Evolutionary conservation across 495 filamentous ascomycete genomes (phyloP).

Genomic region (Neohortaea acidophila): DNA sequence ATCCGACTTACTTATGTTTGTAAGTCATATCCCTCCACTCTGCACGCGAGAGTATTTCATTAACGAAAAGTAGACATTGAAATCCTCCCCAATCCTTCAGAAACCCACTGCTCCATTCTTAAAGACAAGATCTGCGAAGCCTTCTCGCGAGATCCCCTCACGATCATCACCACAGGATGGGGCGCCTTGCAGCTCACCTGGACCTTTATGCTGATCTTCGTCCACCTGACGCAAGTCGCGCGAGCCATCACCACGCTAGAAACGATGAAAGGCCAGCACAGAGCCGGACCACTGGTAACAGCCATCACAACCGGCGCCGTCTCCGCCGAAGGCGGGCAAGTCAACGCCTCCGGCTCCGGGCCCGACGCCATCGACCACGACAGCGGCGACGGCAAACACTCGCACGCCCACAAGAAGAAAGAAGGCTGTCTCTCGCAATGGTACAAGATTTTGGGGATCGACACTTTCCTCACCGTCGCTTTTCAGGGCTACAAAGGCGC

Average conservation of each 20-base stretch:
- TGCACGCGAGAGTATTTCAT: too few species aligned
- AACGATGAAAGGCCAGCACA: slow-evolving; percentile 47
- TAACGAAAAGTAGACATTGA: slow-evolving; percentile 35
- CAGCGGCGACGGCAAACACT: slow-evolving; percentile 22
- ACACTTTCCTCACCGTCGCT: slow-evolving; percentile 69
- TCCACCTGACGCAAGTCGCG: slow-evolving; percentile 81
- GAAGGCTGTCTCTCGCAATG: slow-evolving; percentile 59
- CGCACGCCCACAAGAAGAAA: slow-evolving; percentile 22
- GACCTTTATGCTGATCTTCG: slow-evolving; percentile 88
- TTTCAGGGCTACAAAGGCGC: slow-evolving; percentile 35
- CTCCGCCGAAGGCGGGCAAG: slow-evolving; percentile 51
- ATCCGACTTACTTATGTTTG: slow-evolving; percentile 29
- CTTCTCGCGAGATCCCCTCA: slow-evolving; percentile 68
- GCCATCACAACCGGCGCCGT: slow-evolving; percentile 62
- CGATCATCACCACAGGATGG: slow-evolving; percentile 64
- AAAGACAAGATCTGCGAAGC: slow-evolving; percentile 54
- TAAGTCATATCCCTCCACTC: slow-evolving; percentile 27
- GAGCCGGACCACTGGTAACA: slow-evolving; percentile 51
- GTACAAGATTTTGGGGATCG: slow-evolving; percentile 72
- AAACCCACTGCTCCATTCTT: slow-evolving; percentile 57
- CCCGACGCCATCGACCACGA: slow-evolving; percentile 17
- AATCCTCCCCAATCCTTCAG: slow-evolving; percentile 25
- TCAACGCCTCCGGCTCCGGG: slow-evolving; percentile 32
- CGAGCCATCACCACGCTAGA: slow-evolving; percentile 91
- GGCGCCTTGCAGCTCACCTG: slow-evolving; percentile 68